phyloP scores from a whole-genome alignment of 2,329 filamentous ascomycete genomes.

The Colletotrichum lini region DNA sequence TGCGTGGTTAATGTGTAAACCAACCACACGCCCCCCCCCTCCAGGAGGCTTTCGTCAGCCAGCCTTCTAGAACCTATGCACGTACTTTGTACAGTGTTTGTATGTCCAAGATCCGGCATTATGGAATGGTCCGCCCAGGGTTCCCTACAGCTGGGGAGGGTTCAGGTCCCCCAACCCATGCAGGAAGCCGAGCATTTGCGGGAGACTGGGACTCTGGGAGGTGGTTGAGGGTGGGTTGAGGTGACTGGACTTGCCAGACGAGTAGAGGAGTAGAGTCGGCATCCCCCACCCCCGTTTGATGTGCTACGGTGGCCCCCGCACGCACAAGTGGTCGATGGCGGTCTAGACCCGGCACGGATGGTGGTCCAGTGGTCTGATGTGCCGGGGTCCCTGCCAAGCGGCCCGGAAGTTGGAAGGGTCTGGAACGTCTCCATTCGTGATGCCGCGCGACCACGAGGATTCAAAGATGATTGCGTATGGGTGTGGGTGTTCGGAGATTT shows the following conservation, averaged over 20 bases:
- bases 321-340: slow-evolving; percentile 36
- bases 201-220: neutral
- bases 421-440: slow-evolving; percentile 19
- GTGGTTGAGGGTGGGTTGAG: neutral
- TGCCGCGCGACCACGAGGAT: slow-evolving; percentile 16
- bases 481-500: neutral
- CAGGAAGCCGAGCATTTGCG: slow-evolving; percentile 26
- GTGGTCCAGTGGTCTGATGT: slow-evolving; percentile 34
- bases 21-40: neutral
- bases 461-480: no score
- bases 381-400: slow-evolving; percentile 35
- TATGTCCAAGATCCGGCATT: slow-evolving; percentile 1
- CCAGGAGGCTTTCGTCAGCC: neutral
- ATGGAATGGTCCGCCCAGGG: slow-evolving; percentile 16
- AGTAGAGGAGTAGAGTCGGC: neutral
- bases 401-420: slow-evolving; percentile 35
- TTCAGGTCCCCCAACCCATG: slow-evolving; percentile 29
- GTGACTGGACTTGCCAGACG: neutral
- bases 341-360: slow-evolving; percentile 31
- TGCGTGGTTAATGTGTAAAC: neutral
- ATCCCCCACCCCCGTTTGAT: slow-evolving; percentile 16
- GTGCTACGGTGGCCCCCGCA: slow-evolving; percentile 27
- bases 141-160: slow-evolving; percentile 15
- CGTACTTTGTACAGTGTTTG: neutral
- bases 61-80: no score